Percentiles rank a stretch among this genome's conserved stretches.
phyloP scores from a whole-genome alignment of 2,329 filamentous ascomycete species.

The Aspergillus candidus region DNA sequence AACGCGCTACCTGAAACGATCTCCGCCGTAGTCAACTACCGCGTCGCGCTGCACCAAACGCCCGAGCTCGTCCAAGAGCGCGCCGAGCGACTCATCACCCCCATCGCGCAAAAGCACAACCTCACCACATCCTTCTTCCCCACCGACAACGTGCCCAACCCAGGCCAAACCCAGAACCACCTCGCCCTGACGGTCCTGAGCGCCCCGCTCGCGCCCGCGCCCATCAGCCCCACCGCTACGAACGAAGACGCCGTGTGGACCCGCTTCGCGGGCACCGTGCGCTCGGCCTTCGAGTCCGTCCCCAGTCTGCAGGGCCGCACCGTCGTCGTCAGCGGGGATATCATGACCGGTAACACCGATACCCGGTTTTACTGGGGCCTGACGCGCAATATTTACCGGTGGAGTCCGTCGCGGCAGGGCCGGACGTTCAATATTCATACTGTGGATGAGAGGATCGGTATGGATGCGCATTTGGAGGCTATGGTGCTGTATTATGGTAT shows the following conservation, averaged over 20 bases:
- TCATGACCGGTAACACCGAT: constrained; percentile 52
- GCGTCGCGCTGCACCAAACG: constrained; percentile 51
- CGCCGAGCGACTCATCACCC: constrained; percentile 41
- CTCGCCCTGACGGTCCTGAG: constrained; percentile 28
- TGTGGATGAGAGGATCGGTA: constrained; percentile 44
- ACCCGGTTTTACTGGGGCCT: constrained; percentile 49
- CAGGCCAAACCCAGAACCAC: constrained; percentile 19
- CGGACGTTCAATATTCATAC: constrained; percentile 45
- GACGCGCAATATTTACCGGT: constrained; percentile 49
- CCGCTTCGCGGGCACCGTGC: constrained; percentile 35
- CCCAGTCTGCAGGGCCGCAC: constrained; percentile 26
- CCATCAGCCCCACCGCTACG: constrained; percentile 30
- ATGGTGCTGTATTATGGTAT: constrained; percentile 41
- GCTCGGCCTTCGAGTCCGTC: constrained; percentile 36
- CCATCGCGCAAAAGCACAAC: constrained; percentile 45
- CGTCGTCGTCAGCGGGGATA: constrained; percentile 38
- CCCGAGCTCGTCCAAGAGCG: constrained; percentile 43
- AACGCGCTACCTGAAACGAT: constrained; percentile 55
- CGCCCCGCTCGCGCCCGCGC: constrained; percentile 24
- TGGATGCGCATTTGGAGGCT: constrained; percentile 39
- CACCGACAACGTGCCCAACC: constrained; percentile 8
- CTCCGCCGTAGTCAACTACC: constrained; percentile 50
- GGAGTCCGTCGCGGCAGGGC: constrained; percentile 43
- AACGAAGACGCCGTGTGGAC: constrained; percentile 28
- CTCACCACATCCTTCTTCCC: constrained; percentile 46